phyloP scores from a whole-genome alignment of 2,329 filamentous ascomycete species.

The Claviceps monticola region DNA sequence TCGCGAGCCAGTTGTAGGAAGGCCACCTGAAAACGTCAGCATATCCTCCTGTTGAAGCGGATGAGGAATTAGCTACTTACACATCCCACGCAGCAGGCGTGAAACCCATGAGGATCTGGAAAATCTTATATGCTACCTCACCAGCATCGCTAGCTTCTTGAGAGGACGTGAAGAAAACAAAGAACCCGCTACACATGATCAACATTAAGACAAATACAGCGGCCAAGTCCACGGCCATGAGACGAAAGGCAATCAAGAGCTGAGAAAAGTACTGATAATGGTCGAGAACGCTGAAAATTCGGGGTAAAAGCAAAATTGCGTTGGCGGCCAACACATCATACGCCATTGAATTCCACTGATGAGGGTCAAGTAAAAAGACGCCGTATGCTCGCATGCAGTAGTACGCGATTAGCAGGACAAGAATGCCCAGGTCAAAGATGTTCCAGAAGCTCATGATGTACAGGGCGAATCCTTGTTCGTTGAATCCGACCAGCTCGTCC shows the following conservation, averaged over 20 bases:
- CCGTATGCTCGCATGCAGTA: slow-evolving; percentile 83
- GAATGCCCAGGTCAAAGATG: slow-evolving; percentile 80
- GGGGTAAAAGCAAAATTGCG: slow-evolving; percentile 76
- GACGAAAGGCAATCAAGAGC: slow-evolving; percentile 79
- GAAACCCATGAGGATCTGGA: slow-evolving; percentile 92
- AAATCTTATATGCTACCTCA: slow-evolving; percentile 77
- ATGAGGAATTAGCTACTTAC: slow-evolving; percentile 25
- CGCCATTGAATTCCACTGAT: slow-evolving; percentile 66
- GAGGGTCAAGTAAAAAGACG: slow-evolving; percentile 64
- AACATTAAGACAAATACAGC: slow-evolving; percentile 75
- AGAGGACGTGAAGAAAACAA: slow-evolving; percentile 83
- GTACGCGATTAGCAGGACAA: slow-evolving; percentile 74
- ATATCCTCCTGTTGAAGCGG: background rate
- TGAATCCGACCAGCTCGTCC: slow-evolving; percentile 90
- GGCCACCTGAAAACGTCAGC: slow-evolving; percentile 37
- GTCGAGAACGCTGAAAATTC: slow-evolving; percentile 84
- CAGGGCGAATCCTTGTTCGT: slow-evolving; percentile 87
- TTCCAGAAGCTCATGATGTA: slow-evolving; percentile 99
- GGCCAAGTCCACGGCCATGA: slow-evolving; percentile 83
- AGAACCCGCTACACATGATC: slow-evolving; percentile 86
- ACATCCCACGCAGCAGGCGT: slow-evolving; percentile 91
- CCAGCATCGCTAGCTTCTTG: slow-evolving; percentile 54
- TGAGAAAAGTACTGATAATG: slow-evolving; percentile 96
- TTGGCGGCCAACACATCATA: slow-evolving; percentile 92
- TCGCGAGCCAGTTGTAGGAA: slow-evolving; percentile 65